A percentile compares a stretch with the other conserved stretches of the same genome.
phyloP scores from a whole-genome alignment of 176 grass and related monocot genomes.

The Typha latifolia region DNA sequence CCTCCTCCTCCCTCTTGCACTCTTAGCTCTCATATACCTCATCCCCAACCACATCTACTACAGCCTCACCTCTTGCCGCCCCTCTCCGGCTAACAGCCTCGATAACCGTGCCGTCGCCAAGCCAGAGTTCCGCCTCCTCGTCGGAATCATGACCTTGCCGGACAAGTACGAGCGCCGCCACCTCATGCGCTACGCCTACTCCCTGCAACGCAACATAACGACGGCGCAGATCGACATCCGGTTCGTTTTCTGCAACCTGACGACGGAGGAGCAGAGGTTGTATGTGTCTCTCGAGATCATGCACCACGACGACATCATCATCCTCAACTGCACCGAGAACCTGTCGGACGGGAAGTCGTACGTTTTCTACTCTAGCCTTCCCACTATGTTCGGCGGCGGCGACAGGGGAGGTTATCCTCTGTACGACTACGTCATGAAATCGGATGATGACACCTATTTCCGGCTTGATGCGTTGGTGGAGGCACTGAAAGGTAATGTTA shows the following conservation, averaged over 20 bases:
- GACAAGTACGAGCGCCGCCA: background rate
- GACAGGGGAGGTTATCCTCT: too few species aligned
- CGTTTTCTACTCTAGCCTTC: background rate
- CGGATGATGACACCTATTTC: slow-evolving; percentile 43
- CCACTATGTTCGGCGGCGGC: background rate
- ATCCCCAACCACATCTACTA: too few species aligned
- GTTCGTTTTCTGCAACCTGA: slow-evolving; percentile 42
- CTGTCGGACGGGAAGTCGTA: background rate
- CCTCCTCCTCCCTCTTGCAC: too few species aligned
- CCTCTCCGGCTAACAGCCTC: too few species aligned
- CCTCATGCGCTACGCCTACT: background rate
- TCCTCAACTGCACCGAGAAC: slow-evolving; percentile 48
- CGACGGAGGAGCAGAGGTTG: slow-evolving; percentile 11
- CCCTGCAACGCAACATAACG: background rate
- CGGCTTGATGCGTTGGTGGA: slow-evolving; percentile 10
- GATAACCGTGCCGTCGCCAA: background rate
- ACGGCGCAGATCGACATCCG: slow-evolving; percentile 41
- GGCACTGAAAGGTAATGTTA: too few species aligned
- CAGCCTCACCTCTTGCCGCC: too few species aligned
- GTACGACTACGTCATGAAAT: background rate
- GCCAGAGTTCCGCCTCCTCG: background rate
- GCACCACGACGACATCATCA: slow-evolving; percentile 42
- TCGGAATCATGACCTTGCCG: background rate
- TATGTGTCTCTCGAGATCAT: slow-evolving; percentile 42
- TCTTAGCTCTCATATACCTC: too few species aligned